phyloP scores from a whole-genome alignment of 257 asterid species.

The Leonotis leonurus region DNA sequence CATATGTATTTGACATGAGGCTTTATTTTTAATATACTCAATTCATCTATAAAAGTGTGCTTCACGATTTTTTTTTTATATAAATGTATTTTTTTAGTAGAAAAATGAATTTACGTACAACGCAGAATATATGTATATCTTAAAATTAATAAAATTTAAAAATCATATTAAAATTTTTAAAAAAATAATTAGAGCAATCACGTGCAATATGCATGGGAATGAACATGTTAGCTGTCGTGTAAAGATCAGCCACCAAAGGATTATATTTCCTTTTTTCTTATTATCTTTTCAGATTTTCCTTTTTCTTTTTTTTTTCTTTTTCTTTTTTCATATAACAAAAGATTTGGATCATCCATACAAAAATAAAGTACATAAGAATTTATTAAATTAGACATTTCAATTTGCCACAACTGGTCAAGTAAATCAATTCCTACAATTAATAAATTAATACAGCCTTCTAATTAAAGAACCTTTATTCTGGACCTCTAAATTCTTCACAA shows the following conservation, averaged over 20 bases:
- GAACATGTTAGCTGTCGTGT: neutral
- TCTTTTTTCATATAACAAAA: neutral
- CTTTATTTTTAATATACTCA: too few relatives aligned
- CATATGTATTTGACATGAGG: too few relatives aligned
- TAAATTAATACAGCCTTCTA: neutral
- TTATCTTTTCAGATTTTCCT: neutral
- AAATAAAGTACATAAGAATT: neutral
- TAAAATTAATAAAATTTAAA: too few relatives aligned
- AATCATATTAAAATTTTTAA: too few relatives aligned
- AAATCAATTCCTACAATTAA: neutral
- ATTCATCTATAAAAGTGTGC: too few relatives aligned
- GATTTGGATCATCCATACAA: neutral
- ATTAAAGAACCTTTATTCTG: neutral
- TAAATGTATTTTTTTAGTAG: too few relatives aligned
- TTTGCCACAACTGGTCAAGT: too few relatives aligned
- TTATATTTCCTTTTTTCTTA: neutral
- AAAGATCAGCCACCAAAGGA: neutral
- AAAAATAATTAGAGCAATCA: neutral
- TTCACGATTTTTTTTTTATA: too few relatives aligned
- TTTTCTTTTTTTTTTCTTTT: neutral
- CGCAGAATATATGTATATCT: too few relatives aligned
- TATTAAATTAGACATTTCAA: too few relatives aligned
- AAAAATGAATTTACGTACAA: too few relatives aligned
- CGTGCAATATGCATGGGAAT: neutral
- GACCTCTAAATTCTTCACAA: neutral